Evolutionary conservation across 805 yeast species (phyloP).

Genomic region (Priceomyces fermenticarens): DNA sequence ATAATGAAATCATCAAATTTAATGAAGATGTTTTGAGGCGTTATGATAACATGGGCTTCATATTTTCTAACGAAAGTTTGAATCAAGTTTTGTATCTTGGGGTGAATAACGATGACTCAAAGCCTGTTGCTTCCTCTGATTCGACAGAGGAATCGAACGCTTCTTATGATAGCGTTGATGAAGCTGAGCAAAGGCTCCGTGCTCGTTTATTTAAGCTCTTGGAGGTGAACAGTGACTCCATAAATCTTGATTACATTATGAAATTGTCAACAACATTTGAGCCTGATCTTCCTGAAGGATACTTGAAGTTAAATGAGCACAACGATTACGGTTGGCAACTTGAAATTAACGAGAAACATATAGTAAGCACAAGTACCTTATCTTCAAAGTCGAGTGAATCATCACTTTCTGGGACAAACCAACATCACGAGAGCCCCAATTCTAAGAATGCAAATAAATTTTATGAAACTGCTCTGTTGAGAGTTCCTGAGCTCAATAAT

Average conservation of each 20-base stretch:
- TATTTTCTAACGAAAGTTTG: conserved; percentile 41
- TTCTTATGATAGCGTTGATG: conserved; percentile 1
- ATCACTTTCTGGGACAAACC: conserved; percentile 9
- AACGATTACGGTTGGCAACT: not conserved
- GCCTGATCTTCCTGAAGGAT: conserved; percentile 49
- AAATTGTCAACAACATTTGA: conserved; percentile 60
- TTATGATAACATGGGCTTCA: conserved; percentile 41
- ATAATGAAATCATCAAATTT: conserved; percentile 35
- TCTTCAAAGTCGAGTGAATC: conserved; percentile 26
- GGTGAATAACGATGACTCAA: conserved; percentile 28
- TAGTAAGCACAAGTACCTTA: conserved; percentile 14
- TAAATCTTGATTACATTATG: conserved; percentile 57
- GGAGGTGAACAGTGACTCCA: conserved; percentile 39
- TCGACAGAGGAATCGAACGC: conserved; percentile 3
- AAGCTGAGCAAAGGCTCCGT: conserved; percentile 22
- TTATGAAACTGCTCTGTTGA: conserved; percentile 16
- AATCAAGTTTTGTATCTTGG: conserved; percentile 43
- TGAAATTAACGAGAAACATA: conserved; percentile 4
- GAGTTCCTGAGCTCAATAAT: conserved; percentile 35
- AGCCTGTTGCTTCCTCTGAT: conserved; percentile 15
- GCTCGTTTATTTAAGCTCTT: conserved; percentile 44
- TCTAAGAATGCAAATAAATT: not conserved
- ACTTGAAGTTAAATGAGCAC: conserved; percentile 16
- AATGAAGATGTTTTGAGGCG: conserved; percentile 39
- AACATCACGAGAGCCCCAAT: not conserved